Conservation (phyloP, 345 rosid species). For the Hibiscus syriacus region DNA sequence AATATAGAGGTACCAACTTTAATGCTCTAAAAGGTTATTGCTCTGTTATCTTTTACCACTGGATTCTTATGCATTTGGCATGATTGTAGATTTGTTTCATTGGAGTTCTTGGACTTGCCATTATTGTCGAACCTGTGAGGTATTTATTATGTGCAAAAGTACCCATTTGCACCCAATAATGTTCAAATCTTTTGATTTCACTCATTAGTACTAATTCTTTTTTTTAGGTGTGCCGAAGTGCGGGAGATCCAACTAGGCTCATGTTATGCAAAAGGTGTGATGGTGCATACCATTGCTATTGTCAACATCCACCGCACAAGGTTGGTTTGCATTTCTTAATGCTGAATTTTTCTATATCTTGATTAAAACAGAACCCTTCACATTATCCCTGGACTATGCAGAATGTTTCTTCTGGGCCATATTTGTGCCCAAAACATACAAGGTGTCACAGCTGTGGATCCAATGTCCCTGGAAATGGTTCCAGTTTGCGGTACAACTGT, state of each 20-base stretch:
- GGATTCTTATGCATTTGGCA: slow-evolving; percentile 11
- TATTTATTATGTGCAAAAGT: slow-evolving; percentile 13
- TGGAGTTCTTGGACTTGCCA: slow-evolving; percentile 99
- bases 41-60: background rate
- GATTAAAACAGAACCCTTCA: slow-evolving; percentile 5
- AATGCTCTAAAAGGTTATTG: background rate
- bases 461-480: slow-evolving; percentile 94
- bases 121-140: slow-evolving; percentile 91
- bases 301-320: slow-evolving; percentile 99
- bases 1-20: slow-evolving; percentile 62
- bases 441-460: slow-evolving; percentile 96
- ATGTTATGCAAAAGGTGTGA: slow-evolving; percentile 98
- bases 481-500: slow-evolving; percentile 65
- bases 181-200: background rate
- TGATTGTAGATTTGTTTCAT: slow-evolving; percentile 74
- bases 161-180: background rate
- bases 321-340: slow-evolving; percentile 30
- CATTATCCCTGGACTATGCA: slow-evolving; percentile 26
- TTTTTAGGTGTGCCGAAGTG: slow-evolving; percentile 70
- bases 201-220: background rate
- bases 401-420: slow-evolving; percentile 96
- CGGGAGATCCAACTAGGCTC: slow-evolving; percentile 92
- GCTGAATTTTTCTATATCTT: slow-evolving; percentile 10
- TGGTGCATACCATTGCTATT: slow-evolving; percentile 95
- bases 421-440: slow-evolving; percentile 92